These are phyloP conservation scores for Kwoniella bestiolae DNA, from an alignment of 768 basidiomycete genomes.

Conservation along the genomic window DNA sequence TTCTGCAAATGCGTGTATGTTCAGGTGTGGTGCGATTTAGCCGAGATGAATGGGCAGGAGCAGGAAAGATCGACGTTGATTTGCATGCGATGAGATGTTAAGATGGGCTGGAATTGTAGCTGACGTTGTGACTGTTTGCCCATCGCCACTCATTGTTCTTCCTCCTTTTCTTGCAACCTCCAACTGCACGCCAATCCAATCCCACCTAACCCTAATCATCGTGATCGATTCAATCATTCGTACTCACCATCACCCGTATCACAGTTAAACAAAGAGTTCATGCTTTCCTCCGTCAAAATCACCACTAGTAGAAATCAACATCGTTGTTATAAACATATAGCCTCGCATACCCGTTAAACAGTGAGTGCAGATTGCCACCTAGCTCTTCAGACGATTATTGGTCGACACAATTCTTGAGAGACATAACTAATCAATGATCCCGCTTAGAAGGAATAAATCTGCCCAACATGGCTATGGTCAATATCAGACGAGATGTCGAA, in stretches of 20 bases:
- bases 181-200: background rate
- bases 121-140: background rate
- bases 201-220: background rate
- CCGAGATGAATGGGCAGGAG: background rate
- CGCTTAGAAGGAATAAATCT: slow-evolving; percentile 3
- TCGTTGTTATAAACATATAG: slow-evolving; percentile 25
- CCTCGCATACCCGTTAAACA: slow-evolving; percentile 22
- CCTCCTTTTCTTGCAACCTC: background rate
- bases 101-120: no score
- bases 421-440: background rate
- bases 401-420: background rate
- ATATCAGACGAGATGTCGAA: slow-evolving; percentile 57
- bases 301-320: slow-evolving; percentile 11
- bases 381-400: no score
- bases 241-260: background rate
- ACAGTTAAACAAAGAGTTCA: slow-evolving; percentile 29
- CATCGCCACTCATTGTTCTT: background rate
- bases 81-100: background rate
- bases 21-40: background rate
- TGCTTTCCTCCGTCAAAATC: slow-evolving; percentile 22
- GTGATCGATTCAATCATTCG: background rate
- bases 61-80: background rate
- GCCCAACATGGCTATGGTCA: slow-evolving; percentile 56
- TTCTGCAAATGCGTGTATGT: no score
- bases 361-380: background rate